Evolutionary conservation across 805 yeast species (phyloP).

Genomic region (Scheffersomyces amazonensis): DNA sequence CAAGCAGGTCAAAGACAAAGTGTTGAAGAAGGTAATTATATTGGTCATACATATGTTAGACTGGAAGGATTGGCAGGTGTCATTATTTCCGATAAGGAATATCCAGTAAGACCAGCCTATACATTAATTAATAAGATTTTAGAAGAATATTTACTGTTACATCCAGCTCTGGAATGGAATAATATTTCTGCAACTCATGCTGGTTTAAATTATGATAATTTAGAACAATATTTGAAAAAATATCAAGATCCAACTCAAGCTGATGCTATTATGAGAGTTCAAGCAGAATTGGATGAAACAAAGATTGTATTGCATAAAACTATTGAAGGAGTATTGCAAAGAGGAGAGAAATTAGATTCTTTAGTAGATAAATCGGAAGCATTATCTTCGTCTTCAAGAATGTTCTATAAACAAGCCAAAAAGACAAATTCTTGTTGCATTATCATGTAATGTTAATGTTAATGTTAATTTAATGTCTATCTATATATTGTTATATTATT

Average conservation of each 20-base stretch:
- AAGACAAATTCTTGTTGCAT: conserved; percentile 85
- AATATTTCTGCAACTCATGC: conserved; percentile 44
- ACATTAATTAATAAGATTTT: conserved; percentile 84
- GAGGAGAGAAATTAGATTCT: conserved; percentile 95
- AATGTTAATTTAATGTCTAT: too few species aligned
- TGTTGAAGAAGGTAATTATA: conserved; percentile 86
- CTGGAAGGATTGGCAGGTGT: conserved; percentile 91
- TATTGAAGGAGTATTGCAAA: conserved; percentile 86
- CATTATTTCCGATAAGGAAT: conserved; percentile 88
- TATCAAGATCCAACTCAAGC: conserved; percentile 98
- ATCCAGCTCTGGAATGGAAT: conserved; percentile 72
- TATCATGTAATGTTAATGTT: conserved; percentile 54
- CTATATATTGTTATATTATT: too few species aligned
- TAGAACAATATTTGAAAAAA: conserved; percentile 69
- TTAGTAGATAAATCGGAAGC: conserved; percentile 96
- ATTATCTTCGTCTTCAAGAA: conserved; percentile 78
- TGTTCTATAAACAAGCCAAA: conserved; percentile 97
- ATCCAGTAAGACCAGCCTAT: conserved; percentile 96
- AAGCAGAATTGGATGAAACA: conserved; percentile 96
- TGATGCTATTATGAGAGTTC: conserved; percentile 94
- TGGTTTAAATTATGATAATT: conserved; percentile 51
- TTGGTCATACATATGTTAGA: conserved; percentile 89
- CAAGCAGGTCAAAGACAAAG: conserved; percentile 87
- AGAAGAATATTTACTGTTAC: conserved; percentile 84
- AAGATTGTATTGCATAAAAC: conserved; percentile 95